Evolutionary conservation across 1,284 basidiomycete species (phyloP), one percentile per base, ranked within the genome.

Genomic region (Tylopilus sp.): DNA sequence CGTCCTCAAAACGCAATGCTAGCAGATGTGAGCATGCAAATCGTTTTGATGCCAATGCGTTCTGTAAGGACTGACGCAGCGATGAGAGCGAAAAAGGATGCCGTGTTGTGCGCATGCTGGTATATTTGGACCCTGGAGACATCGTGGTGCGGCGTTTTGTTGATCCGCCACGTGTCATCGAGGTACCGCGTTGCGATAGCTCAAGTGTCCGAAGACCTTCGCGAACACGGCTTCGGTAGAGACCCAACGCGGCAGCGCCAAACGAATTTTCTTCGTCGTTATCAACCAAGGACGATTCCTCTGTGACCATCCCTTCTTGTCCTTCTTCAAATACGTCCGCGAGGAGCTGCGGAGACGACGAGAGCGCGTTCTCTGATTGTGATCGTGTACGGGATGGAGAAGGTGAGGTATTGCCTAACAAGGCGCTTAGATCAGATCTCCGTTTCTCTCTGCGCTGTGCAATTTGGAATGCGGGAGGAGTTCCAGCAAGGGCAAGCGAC

Each of bases 1-100:
- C 78, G 38, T 78, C 77, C 39, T 67, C 71, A 59, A 90, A 91
- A 5, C 87, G 75, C 31, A 91, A 65, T 5, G 88, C 87, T 2
- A 91, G 73, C 2, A 91, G 71, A 60, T 91, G 84, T 0, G 89
- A 77, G 52, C 83, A 86, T 0, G 88, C 76, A 56, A 86, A 89
- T 12, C 88, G 76, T 56, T 84, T 86, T 4, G 86, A 77, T 4
- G 80, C 74, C 9, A 89, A 56, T 0, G 87, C 82, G 21, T 74
- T 74, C 45, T 84, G 79, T 1, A 90, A 66, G 0, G 82, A 74
- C 23, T 76, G 70, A 23, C 76, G 74, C 5, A 90, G 66, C 0
- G 85, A 74, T 11, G 80, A 77, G 2, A 85, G 68, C 4, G 84
- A 87, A 0, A 86, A 67, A 0, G 83, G 81, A 57, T 86, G 82